Conservation (phyloP, 371 early-diverging fungal genomes). For the Encephalitozoon cuniculi region DNA sequence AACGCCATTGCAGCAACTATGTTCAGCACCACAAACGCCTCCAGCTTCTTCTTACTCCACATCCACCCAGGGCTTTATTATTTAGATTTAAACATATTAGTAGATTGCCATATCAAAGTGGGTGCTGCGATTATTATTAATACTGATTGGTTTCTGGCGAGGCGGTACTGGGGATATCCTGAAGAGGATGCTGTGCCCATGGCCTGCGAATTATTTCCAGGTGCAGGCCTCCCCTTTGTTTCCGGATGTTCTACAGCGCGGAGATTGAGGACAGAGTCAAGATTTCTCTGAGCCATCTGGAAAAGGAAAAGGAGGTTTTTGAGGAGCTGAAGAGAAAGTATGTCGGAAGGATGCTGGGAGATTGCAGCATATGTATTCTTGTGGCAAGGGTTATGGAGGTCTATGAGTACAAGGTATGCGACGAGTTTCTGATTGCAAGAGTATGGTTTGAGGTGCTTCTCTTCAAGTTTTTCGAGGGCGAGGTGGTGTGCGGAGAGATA, state of each 20-base stretch:
- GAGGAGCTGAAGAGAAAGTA: constrained; percentile 29
- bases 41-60: constrained; percentile 3
- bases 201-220: background rate
- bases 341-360: constrained; percentile 8
- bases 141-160: no score
- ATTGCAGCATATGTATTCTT: constrained; percentile 25
- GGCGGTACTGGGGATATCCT: no score
- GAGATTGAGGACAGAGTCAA: constrained; percentile 40
- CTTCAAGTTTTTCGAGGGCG: constrained; percentile 39
- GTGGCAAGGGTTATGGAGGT: constrained; percentile 1
- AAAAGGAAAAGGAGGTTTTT: constrained; percentile 6
- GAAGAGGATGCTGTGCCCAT: background rate
- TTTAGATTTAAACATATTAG: background rate
- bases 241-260: background rate
- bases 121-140: no score
- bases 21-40: background rate
- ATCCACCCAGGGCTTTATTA: background rate
- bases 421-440: constrained; percentile 20
- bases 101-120: background rate
- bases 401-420: constrained; percentile 15
- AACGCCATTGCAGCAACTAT: background rate
- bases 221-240: background rate
- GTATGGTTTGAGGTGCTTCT: constrained; percentile 37
- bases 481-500: constrained; percentile 30
- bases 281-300: background rate